Evolutionary conservation across 1,284 basidiomycete genomes (phyloP), one percentile per base, ranked within the genome.

Genomic region (Trichosporon inkin): DNA sequence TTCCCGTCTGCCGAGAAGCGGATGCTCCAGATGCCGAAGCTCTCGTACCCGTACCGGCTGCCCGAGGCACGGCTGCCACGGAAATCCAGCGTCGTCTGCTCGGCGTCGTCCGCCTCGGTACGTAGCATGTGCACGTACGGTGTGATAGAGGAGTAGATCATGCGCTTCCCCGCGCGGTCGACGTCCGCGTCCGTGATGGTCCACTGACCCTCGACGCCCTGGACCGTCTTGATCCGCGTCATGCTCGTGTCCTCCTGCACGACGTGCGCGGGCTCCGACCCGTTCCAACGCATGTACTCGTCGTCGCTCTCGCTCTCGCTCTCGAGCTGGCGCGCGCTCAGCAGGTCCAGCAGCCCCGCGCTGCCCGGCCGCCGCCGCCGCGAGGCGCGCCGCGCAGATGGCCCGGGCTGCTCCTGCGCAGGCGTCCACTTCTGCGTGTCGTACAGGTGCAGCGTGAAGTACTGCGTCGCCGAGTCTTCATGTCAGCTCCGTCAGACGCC

Each of bases 171-270:
- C 72, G 94, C 88, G 4, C 89, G 89, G 62, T 89, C 92, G 10
- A 96, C 81, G 75, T 97, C 92, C 13, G 92, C 92, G 77, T 99
- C 95, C 2, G 93, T 95, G 58, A 96, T 88, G 0, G 93, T 95
- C 93, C 93, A 96, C 35, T 84, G 81, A 8, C 88, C 88, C 35
- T 84, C 81, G 55, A 83, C 79, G 1, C 90, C 93, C 70, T 86
- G 82, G 54, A 95, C 88, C 0, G 84, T 85, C 75, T 93, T 92
- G 67, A 87, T 83, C 36, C 87, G 80, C 65, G 86, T 86, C 83
- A 95, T 84, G 17, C 83, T 86, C 0, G 88, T 86, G 61, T 83
- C 74, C 39, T 74, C 74, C 67, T 44, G 53, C 66, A 19, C 20
- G 62, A 58, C 22, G n/a, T 32, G 44, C 14, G 24, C 19, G 1